A percentile compares a stretch with the other conserved stretches of the same genome.
Conservation (phyloP, 2,329 filamentous ascomycete species). For the Chrysoporthe deuterocubensis region DNA sequence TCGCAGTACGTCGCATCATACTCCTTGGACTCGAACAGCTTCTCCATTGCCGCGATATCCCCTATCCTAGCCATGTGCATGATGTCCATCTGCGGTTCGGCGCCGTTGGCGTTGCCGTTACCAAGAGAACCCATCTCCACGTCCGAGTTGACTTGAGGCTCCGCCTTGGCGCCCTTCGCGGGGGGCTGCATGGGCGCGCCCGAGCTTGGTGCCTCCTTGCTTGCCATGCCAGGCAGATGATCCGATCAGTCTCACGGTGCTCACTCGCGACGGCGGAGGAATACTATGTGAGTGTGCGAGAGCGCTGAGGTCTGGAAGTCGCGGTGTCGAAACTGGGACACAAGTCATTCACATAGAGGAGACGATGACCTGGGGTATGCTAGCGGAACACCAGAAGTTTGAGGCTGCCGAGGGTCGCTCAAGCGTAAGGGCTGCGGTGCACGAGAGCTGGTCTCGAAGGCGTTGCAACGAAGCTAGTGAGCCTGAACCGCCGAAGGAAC, state of each 20-base stretch:
- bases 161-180: slow-evolving; percentile 56
- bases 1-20: slow-evolving; percentile 84
- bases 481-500: neutral
- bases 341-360: neutral
- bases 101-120: slow-evolving; percentile 48
- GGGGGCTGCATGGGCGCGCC: slow-evolving; percentile 57
- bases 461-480: slow-evolving; percentile 11
- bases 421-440: neutral
- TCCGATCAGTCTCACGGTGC: neutral
- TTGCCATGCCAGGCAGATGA: slow-evolving; percentile 39
- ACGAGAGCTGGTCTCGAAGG: neutral
- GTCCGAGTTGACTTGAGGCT: slow-evolving; percentile 61
- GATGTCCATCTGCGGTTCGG: slow-evolving; percentile 66
- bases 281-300: neutral
- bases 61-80: slow-evolving; percentile 94
- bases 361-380: neutral
- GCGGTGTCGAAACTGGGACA: neutral
- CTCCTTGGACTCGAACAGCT: slow-evolving; percentile 81
- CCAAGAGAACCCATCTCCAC: slow-evolving; percentile 58
- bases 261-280: neutral
- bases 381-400: neutral
- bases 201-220: slow-evolving; percentile 35
- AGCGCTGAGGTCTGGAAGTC: neutral
- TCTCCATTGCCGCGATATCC: slow-evolving; percentile 84
- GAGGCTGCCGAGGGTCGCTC: neutral